A percentile compares a stretch with the other conserved stretches of the same genome.
Evolutionary conservation across 2,329 filamentous ascomycete genomes (phyloP).

Genomic region (Plectosphaerella plurivora): DNA sequence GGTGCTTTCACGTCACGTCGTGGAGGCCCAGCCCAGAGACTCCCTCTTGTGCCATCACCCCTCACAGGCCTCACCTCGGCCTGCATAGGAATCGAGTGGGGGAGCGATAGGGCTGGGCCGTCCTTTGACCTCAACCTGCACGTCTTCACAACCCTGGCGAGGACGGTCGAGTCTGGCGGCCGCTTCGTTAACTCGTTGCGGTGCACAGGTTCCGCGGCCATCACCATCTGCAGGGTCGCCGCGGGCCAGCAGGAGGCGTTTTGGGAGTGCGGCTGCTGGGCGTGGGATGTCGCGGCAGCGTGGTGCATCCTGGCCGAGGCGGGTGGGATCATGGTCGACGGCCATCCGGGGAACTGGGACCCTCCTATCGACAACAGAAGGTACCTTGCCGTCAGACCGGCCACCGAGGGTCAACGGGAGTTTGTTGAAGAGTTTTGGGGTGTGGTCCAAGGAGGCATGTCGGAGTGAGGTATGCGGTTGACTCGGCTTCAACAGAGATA

Average conservation of each 20-base stretch:
- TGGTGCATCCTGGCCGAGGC: constrained; percentile 75
- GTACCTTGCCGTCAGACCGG: constrained; percentile 60
- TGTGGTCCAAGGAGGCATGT: constrained; percentile 30
- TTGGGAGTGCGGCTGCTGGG: constrained; percentile 82
- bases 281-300: constrained; percentile 79
- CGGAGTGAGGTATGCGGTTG: background rate
- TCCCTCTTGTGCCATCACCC: constrained; percentile 44
- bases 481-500: too few relatives aligned
- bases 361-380: constrained; percentile 52
- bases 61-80: constrained; percentile 57
- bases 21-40: constrained; percentile 28
- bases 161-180: constrained; percentile 53
- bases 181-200: constrained; percentile 73
- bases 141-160: constrained; percentile 59
- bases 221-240: constrained; percentile 71
- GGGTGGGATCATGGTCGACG: constrained; percentile 67
- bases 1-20: constrained; percentile 47
- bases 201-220: constrained; percentile 65
- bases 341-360: constrained; percentile 69
- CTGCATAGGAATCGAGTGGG: constrained; percentile 71
- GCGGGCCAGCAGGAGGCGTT: constrained; percentile 68
- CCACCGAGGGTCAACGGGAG: constrained; percentile 55
- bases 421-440: constrained; percentile 62
- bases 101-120: constrained; percentile 59
- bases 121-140: constrained; percentile 68